Base-by-base conservation (phyloP, 306 rosid genomes). In the Biancaea sappan region DNA sequence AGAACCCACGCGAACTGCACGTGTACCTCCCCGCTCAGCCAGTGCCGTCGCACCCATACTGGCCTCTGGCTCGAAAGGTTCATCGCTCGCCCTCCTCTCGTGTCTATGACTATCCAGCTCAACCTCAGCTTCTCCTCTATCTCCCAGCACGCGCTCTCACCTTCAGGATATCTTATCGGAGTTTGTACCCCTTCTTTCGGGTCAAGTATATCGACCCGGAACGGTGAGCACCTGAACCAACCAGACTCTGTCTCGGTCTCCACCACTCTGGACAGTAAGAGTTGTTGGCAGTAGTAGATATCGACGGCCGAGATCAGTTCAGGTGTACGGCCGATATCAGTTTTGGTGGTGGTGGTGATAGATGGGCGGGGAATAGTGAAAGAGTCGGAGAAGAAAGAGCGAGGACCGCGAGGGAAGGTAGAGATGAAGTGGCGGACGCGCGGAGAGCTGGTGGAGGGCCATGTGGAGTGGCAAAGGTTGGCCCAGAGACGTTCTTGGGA, bases 151-250 rank as follows among this genome's bases (percentile, higher is more conserved):
- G 66, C 58, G 26, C 62, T 72, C 3, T 57, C 81, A 0, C 38
- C 66, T 4, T 18, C 71, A 35, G 75, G 84, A 37, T 43, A 85
- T 13, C 8, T 57, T 3, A 86, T 73, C 26, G 44, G 56, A 0
- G 93, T 84, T 24, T 73, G 80, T n/a, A 88, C 88, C 15, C 77
- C 81, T 54, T 90, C 94, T 74, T 90, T 92, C 7, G 82, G 84
- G 32, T 85, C 92, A 0, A 90, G 82, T 24, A 90, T 25, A 66
- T 92, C 96, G 3, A 92, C 68, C 22, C 94, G 72, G 41, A 92
- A 83, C 5, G 98, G 98, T 29, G 96, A 90, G 86, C 81, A 83
- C 53, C 57, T 84, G 84, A 92, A 90, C 98, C 94, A 92, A 5
- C 79, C 90, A 19, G 84, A 78, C 9, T 44, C 73, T 11, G 96